Evolutionary conservation across 805 yeast genomes (phyloP).

Genomic region (Metschnikowia aberdeeniae): DNA sequence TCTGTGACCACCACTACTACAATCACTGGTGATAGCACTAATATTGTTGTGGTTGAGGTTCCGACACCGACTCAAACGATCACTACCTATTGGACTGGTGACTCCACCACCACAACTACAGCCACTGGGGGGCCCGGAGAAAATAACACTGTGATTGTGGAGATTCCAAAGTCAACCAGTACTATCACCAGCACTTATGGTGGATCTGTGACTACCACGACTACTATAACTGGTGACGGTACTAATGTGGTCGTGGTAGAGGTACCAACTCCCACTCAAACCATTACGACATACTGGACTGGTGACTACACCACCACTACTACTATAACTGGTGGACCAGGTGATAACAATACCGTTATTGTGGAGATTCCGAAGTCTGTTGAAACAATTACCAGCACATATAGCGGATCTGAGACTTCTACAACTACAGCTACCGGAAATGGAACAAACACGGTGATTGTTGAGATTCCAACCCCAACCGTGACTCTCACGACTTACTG

Average conservation of each 20-base stretch:
- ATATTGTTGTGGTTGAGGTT: constrained; percentile 9
- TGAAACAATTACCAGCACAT: not conserved
- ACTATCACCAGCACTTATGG: not conserved
- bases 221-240: not conserved
- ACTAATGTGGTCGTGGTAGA: not conserved
- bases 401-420: not conserved
- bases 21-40: not conserved
- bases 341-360: constrained; percentile 17
- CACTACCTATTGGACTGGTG: constrained; percentile 8
- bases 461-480: constrained; percentile 10
- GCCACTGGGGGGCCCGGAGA: not conserved
- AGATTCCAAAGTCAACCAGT: not conserved
- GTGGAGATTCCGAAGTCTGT: constrained; percentile 7
- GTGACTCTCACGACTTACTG: constrained; percentile 8
- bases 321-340: constrained; percentile 5
- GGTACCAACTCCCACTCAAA: not conserved
- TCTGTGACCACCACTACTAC: not conserved
- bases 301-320: constrained; percentile 5
- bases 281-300: not conserved
- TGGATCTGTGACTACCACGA: not conserved
- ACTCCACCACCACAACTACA: not conserved
- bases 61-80: constrained; percentile 9
- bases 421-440: constrained; percentile 1
- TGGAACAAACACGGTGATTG: constrained; percentile 5
- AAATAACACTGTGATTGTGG: constrained; percentile 14